Evolutionary conservation across 768 basidiomycete species (phyloP), one percentile per base, ranked within the genome.

Genomic region (Lactarius hengduanensis): DNA sequence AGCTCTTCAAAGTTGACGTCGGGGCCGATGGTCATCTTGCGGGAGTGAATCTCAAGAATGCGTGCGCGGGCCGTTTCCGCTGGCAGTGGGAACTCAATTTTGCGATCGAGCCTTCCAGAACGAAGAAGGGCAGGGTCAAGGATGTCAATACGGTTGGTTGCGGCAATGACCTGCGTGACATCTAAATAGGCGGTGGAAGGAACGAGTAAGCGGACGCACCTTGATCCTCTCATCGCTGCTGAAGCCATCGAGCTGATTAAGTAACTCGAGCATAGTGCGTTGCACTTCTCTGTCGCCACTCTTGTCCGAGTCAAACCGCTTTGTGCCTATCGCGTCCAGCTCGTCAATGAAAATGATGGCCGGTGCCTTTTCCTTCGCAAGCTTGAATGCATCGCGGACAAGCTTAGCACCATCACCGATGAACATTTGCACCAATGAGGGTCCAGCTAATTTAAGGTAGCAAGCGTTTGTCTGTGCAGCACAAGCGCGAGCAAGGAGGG

Each of bases 321-420:
- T 98, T 13, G 96, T 98, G 50, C 96, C 96, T 71, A 98, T 96
- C n/a, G 96, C 96, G 76, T 98, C 96, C 74, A 98, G 77, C 74
- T 98, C 96, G 73, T 98, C 96, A 70, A 98, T 98, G 79, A 98
- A 98, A 77, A 98, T 98, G 76, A 98, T 98, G n/a, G 95, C 91
- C 7, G 96, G 96, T 1, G 95, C 92, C 74, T 98, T 98, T 82
- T 97, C 92, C 78, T 98, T 98, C 20, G 97, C 97, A 56, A 99
- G 83, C 56, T 96, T 95, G 75, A 99, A 98, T 3, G 96, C 96
- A 73, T 99, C 97, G 56, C 97, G 92, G 26, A 99, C 97, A 59
- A 99, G 87, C 77, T 98, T 98, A 62, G 97, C 97, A 73, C 97
- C 97, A 76, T 98, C 97, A 78, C 97, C 97, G 71, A 99, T 99